These are phyloP conservation scores for Plasmopara muralis DNA, from an alignment of 352 stramenopile species.

Conservation along the genomic window DNA sequence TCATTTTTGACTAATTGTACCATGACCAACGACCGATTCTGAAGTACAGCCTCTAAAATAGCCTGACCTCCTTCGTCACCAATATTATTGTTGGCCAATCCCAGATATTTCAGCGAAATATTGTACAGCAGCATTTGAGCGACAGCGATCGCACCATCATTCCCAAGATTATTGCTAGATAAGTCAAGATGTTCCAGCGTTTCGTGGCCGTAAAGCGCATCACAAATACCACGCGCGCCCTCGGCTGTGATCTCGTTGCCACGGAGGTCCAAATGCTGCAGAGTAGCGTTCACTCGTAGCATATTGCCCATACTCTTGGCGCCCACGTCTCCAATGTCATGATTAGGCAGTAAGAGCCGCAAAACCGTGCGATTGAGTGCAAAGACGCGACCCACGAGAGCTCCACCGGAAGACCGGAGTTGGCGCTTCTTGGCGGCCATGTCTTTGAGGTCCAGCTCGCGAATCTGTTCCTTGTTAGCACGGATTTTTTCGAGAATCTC, in stretches of 20 bases:
- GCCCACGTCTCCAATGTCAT: constrained; percentile 45
- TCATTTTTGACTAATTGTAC: constrained; percentile 41
- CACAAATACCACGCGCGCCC: constrained; percentile 21
- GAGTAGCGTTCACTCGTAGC: constrained; percentile 40
- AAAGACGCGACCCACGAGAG: constrained; percentile 45
- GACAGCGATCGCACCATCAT: constrained; percentile 37
- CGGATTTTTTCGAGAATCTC: constrained; percentile 52
- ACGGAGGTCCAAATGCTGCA: constrained; percentile 41
- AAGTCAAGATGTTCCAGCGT: constrained; percentile 38
- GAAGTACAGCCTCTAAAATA: constrained; percentile 35
- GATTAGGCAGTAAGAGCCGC: constrained; percentile 36
- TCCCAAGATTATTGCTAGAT: constrained; percentile 38
- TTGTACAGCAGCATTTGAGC: constrained; percentile 45
- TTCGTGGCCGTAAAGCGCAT: constrained; percentile 44
- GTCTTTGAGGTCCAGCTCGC: constrained; percentile 48
- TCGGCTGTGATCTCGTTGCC: constrained; percentile 43
- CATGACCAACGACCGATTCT: constrained; percentile 40
- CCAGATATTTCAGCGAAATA: constrained; percentile 42
- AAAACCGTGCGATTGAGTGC: constrained; percentile 42
- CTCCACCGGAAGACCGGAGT: constrained; percentile 28
- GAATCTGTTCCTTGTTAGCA: constrained; percentile 45
- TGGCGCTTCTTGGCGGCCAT: constrained; percentile 45
- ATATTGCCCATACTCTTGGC: constrained; percentile 45
- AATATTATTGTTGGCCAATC: constrained; percentile 44
- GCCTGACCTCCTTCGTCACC: constrained; percentile 32